Conservation (phyloP, 768 basidiomycete genomes). For the Lenzites betulinus region DNA sequence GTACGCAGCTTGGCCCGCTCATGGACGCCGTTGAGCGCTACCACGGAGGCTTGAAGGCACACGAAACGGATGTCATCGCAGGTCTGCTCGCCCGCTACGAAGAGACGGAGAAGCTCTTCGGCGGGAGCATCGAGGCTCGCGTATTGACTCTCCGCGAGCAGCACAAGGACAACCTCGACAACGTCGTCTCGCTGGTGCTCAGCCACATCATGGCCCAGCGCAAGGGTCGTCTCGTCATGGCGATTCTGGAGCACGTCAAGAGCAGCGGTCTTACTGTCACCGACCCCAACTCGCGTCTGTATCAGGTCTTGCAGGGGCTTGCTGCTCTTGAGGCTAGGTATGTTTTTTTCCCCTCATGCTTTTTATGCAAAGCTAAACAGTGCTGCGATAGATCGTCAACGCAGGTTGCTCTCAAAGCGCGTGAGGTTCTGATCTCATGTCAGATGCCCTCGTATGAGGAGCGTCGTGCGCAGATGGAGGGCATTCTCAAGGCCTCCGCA, state of each 20-base stretch:
- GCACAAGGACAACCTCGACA: constrained; percentile 89
- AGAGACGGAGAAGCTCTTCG: constrained; percentile 88
- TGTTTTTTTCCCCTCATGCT: constrained; percentile 27
- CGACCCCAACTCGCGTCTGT: constrained; percentile 70
- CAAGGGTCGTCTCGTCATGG: constrained; percentile 87
- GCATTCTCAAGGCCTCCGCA: constrained; percentile 86
- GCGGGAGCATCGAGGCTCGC: constrained; percentile 91
- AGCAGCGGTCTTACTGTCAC: constrained; percentile 73
- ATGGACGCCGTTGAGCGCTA: constrained; percentile 80
- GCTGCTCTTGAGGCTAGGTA: constrained; percentile 89
- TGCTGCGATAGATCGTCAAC: constrained; percentile 72
- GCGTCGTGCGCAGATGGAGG: constrained; percentile 91
- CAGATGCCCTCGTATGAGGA: constrained; percentile 98
- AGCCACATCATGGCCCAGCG: constrained; percentile 95
- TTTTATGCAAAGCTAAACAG: not conserved
- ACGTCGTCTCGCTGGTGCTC: constrained; percentile 81
- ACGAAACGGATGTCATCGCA: constrained; percentile 81
- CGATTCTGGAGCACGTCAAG: constrained; percentile 90
- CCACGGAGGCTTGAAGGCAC: constrained; percentile 78
- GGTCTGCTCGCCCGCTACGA: constrained; percentile 77
- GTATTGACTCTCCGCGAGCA: constrained; percentile 89
- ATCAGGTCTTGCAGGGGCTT: constrained; percentile 76
- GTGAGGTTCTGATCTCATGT: constrained; percentile 94
- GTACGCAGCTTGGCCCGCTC: constrained; percentile 67
- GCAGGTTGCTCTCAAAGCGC: constrained; percentile 89